Conservation (phyloP, 257 asterid species). For the Solanum boliviense region DNA sequence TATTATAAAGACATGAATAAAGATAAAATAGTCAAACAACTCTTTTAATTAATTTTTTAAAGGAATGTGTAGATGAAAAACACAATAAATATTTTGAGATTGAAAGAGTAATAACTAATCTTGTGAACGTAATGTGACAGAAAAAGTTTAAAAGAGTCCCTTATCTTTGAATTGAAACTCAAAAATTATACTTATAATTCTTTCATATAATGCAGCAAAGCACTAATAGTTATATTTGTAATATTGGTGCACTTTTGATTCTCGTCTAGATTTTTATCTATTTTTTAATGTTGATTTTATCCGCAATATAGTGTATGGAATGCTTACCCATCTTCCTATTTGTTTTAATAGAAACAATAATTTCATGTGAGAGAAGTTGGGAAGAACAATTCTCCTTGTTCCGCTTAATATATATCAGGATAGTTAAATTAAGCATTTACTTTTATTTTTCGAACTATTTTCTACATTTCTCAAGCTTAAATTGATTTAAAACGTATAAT, state of each 20-base stretch:
- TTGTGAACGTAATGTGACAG: neutral
- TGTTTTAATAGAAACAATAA: no score
- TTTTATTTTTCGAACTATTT: neutral
- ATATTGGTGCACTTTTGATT: no score
- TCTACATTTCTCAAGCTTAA: neutral
- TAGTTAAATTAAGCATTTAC: no score
- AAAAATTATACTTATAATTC: neutral
- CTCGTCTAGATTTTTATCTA: no score
- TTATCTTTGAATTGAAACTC: neutral
- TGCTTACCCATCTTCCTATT: neutral
- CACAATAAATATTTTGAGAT: neutral
- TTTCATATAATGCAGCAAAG: neutral
- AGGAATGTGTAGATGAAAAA: no score
- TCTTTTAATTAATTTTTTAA: neutral
- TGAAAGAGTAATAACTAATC: neutral
- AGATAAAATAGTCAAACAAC: neutral
- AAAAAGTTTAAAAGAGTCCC: no score
- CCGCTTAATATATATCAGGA: no score
- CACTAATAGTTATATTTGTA: neutral
- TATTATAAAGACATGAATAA: neutral
- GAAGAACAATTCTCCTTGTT: no score
- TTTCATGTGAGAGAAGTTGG: neutral
- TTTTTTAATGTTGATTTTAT: no score
- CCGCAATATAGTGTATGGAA: neutral
- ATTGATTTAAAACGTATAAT: neutral